Conservation (phyloP, 768 basidiomycete species). For the Amanita muscaria region DNA sequence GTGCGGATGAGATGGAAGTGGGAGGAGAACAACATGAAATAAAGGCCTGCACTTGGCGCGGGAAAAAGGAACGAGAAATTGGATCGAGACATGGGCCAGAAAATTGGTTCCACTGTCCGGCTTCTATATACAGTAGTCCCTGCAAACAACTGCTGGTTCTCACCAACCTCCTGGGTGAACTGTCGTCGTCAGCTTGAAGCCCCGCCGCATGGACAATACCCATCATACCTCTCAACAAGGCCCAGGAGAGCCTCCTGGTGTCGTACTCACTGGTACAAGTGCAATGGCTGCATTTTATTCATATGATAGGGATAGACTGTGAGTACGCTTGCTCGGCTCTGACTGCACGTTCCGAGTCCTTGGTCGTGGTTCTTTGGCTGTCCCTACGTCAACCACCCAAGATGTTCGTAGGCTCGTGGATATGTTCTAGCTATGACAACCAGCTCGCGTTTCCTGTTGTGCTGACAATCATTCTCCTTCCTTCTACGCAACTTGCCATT, state of each 20-base stretch:
- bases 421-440: background rate
- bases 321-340: slow-evolving; percentile 17
- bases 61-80: slow-evolving; percentile 9
- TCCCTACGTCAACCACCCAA: background rate
- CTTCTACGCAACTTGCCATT: no score
- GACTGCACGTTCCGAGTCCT: slow-evolving; percentile 22
- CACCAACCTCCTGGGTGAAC: slow-evolving; percentile 8
- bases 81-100: slow-evolving; percentile 6
- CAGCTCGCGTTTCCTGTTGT: background rate
- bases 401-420: no score
- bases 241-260: slow-evolving; percentile 1
- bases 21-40: background rate
- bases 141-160: background rate
- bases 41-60: slow-evolving; percentile 3
- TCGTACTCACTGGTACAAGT: background rate
- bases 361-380: slow-evolving; percentile 21
- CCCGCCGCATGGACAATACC: slow-evolving; percentile 5
- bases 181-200: background rate
- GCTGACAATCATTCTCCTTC: background rate
- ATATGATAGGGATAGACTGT: slow-evolving; percentile 33
- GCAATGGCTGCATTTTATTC: slow-evolving; percentile 20
- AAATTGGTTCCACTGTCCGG: slow-evolving; percentile 4
- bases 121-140: slow-evolving; percentile 6
- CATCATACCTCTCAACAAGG: slow-evolving; percentile 4
- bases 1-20: background rate